Base-by-base conservation (phyloP, 805 yeast genomes). In the Candida namnaoensis region DNA sequence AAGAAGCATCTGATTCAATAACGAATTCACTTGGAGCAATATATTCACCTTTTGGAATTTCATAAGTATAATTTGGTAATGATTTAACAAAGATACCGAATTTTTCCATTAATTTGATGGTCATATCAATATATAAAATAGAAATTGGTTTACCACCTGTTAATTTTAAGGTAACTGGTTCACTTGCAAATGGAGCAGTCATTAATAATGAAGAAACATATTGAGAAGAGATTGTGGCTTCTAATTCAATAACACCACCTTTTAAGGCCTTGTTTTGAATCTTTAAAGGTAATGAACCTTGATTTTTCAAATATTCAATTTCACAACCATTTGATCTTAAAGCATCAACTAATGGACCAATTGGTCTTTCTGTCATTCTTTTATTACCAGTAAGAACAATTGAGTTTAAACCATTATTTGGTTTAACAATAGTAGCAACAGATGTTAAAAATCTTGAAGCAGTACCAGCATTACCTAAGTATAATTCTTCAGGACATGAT, bases 101-200 rank as follows among this genome's bases (percentile, higher is more conserved):
- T 19, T 82, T 71, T 38, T 74, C 76, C 99, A 93, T 93, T 95
- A 93, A 86, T 42, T 82, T 80, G 47, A 90, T 84, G 4, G 99
- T 93, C 99, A 93, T 93, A 57, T 90, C 96, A 49, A 93, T 88
- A 71, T 93, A 93, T 51, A 91, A 72, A 60, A 88, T 95, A 12
- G 98, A 91, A 46, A 93, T 87, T 49, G 99, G 99, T 61, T 90
- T 90, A 34, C 99, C 99, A 30, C 98, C 99, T 19, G 85, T 90
- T 45, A 93, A 72, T 8, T 91, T 66, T 57, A 93, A 74, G 8
- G 95, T 88, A 28, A 91, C 95, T 7, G 96, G 95, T 43, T 76
- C 72, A 43, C 79, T 65, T 10, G 98, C 98, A 57, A 90, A 93
- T 38, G 99, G 99, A 33, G 99, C 98, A 64, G 96, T 86, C 96